phyloP scores from a whole-genome alignment of 768 basidiomycete genomes.

The Leccinum barrowsii region DNA sequence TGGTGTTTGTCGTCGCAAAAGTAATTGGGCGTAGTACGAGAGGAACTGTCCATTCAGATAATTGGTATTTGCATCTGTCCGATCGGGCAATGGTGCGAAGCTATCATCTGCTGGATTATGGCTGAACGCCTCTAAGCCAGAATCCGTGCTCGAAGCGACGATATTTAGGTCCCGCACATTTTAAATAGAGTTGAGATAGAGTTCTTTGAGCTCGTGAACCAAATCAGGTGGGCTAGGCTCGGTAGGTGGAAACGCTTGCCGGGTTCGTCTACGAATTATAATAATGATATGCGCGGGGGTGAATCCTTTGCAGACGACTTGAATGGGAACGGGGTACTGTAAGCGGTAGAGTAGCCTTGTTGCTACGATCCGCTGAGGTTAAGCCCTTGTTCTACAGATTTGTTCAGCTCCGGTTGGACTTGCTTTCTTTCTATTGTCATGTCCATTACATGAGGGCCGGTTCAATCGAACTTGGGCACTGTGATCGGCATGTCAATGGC shows the following conservation, averaged over 20 bases:
- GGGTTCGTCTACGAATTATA: conserved; percentile 48
- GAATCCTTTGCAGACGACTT: conserved; percentile 80
- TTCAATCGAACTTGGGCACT: background rate
- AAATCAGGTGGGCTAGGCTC: conserved; percentile 52
- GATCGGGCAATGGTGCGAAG: conserved; percentile 76
- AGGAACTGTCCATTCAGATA: conserved; percentile 82
- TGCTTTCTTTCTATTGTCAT: conserved; percentile 1
- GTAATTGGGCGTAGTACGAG: conserved; percentile 81
- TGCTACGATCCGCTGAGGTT: conserved; percentile 76
- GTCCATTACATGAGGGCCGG: conserved; percentile 2
- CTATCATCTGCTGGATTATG: conserved; percentile 83
- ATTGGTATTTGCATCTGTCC: conserved; percentile 79
- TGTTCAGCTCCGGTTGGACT: conserved; percentile 43
- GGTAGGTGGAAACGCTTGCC: conserved; percentile 48
- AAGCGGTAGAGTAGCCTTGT: conserved; percentile 78
- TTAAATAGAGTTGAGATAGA: conserved; percentile 36
- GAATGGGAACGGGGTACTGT: conserved; percentile 72
- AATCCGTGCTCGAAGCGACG: conserved; percentile 75
- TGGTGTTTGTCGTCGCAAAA: conserved; percentile 65
- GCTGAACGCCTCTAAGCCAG: conserved; percentile 83
- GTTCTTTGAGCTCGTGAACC: conserved; percentile 60
- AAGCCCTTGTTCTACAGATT: conserved; percentile 70
- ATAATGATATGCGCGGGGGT: conserved; percentile 66
- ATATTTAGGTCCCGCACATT: conserved; percentile 59
- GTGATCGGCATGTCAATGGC: background rate